Base-by-base conservation (phyloP, 352 stramenopile species). In the Pythium insidiosum region DNA sequence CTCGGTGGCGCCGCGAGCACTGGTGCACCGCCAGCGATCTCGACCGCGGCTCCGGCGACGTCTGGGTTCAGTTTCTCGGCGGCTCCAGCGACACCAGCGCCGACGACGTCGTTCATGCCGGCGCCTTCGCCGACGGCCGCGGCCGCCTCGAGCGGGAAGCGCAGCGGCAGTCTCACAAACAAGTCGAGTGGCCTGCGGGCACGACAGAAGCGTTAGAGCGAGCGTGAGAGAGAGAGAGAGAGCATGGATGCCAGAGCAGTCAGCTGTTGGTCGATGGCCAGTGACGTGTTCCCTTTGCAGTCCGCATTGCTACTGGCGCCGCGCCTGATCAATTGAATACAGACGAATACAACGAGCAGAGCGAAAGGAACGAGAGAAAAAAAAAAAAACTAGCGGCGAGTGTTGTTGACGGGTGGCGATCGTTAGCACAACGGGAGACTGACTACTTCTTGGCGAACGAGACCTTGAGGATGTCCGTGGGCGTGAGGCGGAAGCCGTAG, bases 401-500 rank as follows among this genome's bases (percentile, higher is more conserved):
- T n/a, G n/a, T n/a, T n/a, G n/a, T n/a, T n/a, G n/a, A n/a, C n/a
- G n/a, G n/a, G n/a, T n/a, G n/a, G n/a, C n/a, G n/a, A n/a, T n/a
- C n/a, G n/a, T n/a, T n/a, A n/a, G n/a, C n/a, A n/a, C n/a, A n/a
- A n/a, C n/a, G n/a, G n/a, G n/a, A n/a, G n/a, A n/a, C n/a, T n/a
- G n/a, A 33, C 15, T 65, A 93, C 63, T 88, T 90, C 56, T 93
- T 93, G 30, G 80, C 80, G 47, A 93, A 93, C 21, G 73, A 88
- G 44, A 93, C 73, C 59, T 81, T 81, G 60, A 93, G 76, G 44
- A 47, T 55, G 26, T 93, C 80, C 26, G 78, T 88, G 19, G 80
- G 72, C 38, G 77, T 90, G 56, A 93, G 71, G 55, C 90, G 90
- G 60, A 93, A 93, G 24, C 80, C 77, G 36, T 65, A 69, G 34